phyloP scores from a whole-genome alignment of 2,329 filamentous ascomycete genomes.

The Penicillium sp. region DNA sequence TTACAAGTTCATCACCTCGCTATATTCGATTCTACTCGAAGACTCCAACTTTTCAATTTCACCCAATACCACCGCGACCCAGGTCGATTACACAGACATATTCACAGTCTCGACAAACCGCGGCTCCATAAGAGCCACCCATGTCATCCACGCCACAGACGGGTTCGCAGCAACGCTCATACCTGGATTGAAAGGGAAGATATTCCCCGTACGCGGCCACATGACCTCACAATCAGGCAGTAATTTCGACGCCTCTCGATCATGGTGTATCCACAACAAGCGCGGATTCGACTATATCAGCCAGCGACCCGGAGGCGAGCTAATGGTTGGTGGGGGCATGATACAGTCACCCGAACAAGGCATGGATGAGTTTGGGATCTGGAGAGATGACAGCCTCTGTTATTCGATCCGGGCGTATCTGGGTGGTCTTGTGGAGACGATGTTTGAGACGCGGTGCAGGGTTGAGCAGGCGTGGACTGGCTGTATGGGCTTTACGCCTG shows the following conservation, averaged over 20 bases:
- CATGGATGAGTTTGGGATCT: conserved; percentile 25
- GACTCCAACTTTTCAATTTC: neutral
- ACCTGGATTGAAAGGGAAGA: conserved; percentile 48
- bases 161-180: conserved; percentile 54
- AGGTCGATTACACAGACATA: neutral
- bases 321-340: conserved; percentile 28
- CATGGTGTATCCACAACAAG: conserved; percentile 26
- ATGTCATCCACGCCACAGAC: conserved; percentile 57
- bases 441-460: conserved; percentile 38
- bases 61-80: neutral
- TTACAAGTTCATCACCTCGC: conserved; percentile 27
- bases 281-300: conserved; percentile 44
- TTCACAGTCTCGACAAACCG: neutral
- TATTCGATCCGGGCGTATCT: conserved; percentile 26
- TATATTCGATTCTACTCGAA: conserved; percentile 17
- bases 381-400: conserved; percentile 15
- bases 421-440: conserved; percentile 25
- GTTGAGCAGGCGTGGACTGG: conserved; percentile 56
- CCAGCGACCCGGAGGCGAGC: conserved; percentile 24
- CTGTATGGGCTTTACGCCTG: conserved; percentile 59
- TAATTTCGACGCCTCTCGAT: conserved; percentile 1
- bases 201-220: conserved; percentile 56
- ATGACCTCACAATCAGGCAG: conserved; percentile 46
- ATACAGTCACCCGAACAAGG: conserved; percentile 17
- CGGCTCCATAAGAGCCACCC: conserved; percentile 30